Base-by-base conservation (phyloP, 768 basidiomycete species). In the Russula vinacea region DNA sequence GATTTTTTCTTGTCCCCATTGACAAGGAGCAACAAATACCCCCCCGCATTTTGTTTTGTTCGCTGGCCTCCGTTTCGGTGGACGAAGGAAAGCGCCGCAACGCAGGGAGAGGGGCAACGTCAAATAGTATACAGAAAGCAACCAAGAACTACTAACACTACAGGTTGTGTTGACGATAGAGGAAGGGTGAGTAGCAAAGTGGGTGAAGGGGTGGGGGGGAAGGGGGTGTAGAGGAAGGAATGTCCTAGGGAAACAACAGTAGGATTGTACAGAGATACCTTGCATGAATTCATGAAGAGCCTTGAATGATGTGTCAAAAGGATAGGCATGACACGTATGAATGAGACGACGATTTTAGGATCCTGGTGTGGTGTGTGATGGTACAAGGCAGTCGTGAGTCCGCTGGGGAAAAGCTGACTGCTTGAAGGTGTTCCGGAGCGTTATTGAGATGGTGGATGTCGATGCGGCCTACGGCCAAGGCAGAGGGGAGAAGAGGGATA, bases 141-240 rank as follows among this genome's bases (percentile, higher is more conserved):
- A 40, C 24, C 35, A 62, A 62, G 33, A 56, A 26, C 26, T 24
- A 45, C 42, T 62, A 62, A 62, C 55, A 62, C 54, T 62, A 62
- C 54, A 62, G 29, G 37, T 56, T 56, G 22, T 56, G 53, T 37
- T 45, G 42, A 35, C 29, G 19, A 54, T 19, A 13, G 11, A 10
- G 10, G 11, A 10, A 35, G 1, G 35, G 14, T 49, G 61, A 40
- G 47, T 56, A 40, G 44, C 22, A 22, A 29, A 32, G 45, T 40
- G 47, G 51, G 39, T n/a, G n/a, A 26, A 14, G 37, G 37, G 22
- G 8, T 52, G 35, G 10, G 22, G 53, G 49, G 6, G 26, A n/a
- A 45, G 19, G 11, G 26, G 16, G 16, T 4, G 14, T 5, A 24
- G 14, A 24, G 14, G 7, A 6, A 13, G 49, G 13, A 50, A 8